Evolutionary conservation across 1,284 basidiomycete genomes (phyloP).

Genomic region (Boletus sp.): DNA sequence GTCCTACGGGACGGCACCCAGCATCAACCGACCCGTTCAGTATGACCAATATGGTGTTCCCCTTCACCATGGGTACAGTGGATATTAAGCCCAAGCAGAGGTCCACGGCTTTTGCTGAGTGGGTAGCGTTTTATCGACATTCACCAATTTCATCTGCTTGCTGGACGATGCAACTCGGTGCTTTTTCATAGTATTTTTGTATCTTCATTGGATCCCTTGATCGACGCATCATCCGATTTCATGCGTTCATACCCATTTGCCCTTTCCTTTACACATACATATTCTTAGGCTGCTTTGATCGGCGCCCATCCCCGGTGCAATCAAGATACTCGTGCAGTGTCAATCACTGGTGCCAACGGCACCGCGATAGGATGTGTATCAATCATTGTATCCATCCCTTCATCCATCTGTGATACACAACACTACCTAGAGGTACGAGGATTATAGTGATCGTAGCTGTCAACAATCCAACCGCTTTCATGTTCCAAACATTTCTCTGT

Average conservation of each 20-base stretch:
- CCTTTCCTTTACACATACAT: slow-evolving; percentile 4
- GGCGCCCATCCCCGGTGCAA: slow-evolving; percentile 5
- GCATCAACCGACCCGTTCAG: slow-evolving; percentile 35
- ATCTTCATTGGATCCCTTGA: neutral
- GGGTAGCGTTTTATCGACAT: neutral
- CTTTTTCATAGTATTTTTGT: slow-evolving; percentile 4
- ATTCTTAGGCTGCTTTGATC: slow-evolving; percentile 11
- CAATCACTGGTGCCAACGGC: slow-evolving; percentile 4
- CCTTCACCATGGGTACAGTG: slow-evolving; percentile 52
- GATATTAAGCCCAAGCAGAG: slow-evolving; percentile 16
- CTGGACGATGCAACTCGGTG: slow-evolving; percentile 30
- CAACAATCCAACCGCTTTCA: slow-evolving; percentile 33
- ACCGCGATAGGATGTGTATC: slow-evolving; percentile 12
- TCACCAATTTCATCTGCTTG: slow-evolving; percentile 24
- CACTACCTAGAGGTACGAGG: slow-evolving; percentile 28
- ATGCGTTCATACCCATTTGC: slow-evolving; percentile 27
- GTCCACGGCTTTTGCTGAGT: neutral
- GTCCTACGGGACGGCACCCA: slow-evolving; percentile 42
- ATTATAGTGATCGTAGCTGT: slow-evolving; percentile 35
- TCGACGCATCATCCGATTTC: slow-evolving; percentile 5
- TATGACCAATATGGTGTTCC: slow-evolving; percentile 56
- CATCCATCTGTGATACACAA: slow-evolving; percentile 23
- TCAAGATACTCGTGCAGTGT: slow-evolving; percentile 6
- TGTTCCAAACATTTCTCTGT: neutral
- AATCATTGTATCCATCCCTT: slow-evolving; percentile 24